These are phyloP conservation scores for Fusarium foetens DNA, from an alignment of 2,329 filamentous ascomycete genomes.

Conservation along the genomic window DNA sequence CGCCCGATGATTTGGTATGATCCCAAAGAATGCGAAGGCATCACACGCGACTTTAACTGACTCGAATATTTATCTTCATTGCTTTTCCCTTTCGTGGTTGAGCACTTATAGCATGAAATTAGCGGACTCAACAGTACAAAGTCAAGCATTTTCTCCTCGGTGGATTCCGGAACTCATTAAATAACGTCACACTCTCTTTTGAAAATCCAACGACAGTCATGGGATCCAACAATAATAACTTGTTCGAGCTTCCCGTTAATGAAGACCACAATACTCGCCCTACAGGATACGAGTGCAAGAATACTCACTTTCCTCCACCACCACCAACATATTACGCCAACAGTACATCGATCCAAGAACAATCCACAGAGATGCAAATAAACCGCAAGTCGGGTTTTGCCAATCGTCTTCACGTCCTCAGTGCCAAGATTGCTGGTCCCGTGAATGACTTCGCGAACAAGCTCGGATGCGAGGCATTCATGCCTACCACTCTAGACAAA, in stretches of 20 bases:
- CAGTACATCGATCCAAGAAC: background rate
- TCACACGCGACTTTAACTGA: fast-evolving
- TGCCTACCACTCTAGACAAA: background rate
- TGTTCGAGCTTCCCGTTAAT: background rate
- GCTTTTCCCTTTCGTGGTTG: background rate
- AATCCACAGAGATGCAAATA: background rate
- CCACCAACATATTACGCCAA: background rate
- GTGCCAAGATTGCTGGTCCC: background rate
- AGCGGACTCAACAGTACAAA: background rate
- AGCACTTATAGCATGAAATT: background rate
- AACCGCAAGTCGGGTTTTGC: background rate
- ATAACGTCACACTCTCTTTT: background rate
- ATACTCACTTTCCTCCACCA: background rate
- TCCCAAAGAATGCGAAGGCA: background rate
- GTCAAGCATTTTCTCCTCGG: background rate
- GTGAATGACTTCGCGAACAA: background rate
- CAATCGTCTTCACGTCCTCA: background rate
- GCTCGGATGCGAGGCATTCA: background rate
- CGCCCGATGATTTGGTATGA: background rate
- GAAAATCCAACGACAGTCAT: background rate
- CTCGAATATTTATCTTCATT: background rate
- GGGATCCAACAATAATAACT: background rate
- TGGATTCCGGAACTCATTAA: background rate
- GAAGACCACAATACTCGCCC: no score
- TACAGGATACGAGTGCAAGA: background rate